Base-by-base conservation (phyloP, 2,329 filamentous ascomycete species). In the Graphilbum fragrans region DNA sequence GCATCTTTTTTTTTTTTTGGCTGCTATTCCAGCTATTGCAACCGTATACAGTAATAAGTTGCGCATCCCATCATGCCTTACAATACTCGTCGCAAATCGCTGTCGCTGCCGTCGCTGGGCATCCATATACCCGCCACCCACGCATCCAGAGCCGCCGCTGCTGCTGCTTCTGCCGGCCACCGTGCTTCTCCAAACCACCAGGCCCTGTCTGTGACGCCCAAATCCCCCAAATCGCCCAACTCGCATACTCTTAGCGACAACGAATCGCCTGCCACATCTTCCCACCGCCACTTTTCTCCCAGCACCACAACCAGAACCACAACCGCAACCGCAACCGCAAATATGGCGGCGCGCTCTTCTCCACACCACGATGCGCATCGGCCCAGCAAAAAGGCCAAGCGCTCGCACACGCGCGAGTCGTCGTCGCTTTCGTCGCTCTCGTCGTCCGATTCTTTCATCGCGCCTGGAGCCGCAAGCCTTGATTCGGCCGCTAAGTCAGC, bases 11-110 rank as follows among this genome's bases (percentile, higher is more conserved):
- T 16, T n/a, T 14, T 25, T 35, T 17, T 34, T n/a, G n/a, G 16
- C 34, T 17, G 20, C 36, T 31, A 39, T 38, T 34, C 41, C 25
- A 18, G 22, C 31, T 25, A 31, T n/a, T 31, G 34, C 20, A 22
- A 21, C 14, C 35, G 12, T 12, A 18, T 12, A 35, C 25, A 23
- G 37, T 25, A 43, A 31, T 43, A 38, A 37, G 37, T n/a, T 23
- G 14, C 10, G 8, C 31, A 25, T 42, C 38, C 48, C 48, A 52
- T 53, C 55, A 94, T 94, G 86, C 83, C 82, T 58, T 95, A 95
- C 72, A 94, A 95, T 64, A 96, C 90, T 52, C 84, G 90, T 65
- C 82, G 88, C 63, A 96, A 96, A 70, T 94, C 87, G 57, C 70
- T 98, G 51, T 95, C 88, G 48, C 71, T 96, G 56, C 84, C 86